phyloP scores from a whole-genome alignment of 2,329 filamentous ascomycete species.

The Zymoseptoria brevis region DNA sequence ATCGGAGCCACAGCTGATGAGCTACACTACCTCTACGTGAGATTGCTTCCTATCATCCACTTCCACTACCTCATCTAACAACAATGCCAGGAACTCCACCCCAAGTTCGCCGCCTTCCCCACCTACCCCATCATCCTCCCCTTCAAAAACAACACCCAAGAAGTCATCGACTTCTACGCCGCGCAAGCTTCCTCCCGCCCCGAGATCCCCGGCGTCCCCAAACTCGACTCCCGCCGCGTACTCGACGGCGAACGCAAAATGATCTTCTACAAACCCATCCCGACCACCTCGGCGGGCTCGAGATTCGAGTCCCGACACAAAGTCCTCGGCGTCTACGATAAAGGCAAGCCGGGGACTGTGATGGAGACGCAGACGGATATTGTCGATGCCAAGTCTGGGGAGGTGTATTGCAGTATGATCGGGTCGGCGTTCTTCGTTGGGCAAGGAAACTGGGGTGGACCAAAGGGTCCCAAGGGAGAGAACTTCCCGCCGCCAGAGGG shows the following conservation, averaged over 20 bases:
- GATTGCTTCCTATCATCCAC: conserved; percentile 18
- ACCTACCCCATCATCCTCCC: conserved; percentile 78
- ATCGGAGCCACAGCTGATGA: conserved; percentile 81
- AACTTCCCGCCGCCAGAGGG: conserved; percentile 71
- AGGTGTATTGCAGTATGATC: conserved; percentile 62
- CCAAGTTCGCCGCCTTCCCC: conserved; percentile 78
- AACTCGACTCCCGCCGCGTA: conserved; percentile 64
- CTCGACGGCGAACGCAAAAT: conserved; percentile 80
- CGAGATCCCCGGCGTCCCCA: conserved; percentile 64
- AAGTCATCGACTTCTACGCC: conserved; percentile 67
- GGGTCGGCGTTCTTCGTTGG: conserved; percentile 72
- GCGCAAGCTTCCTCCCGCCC: conserved; percentile 42
- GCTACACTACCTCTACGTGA: conserved; percentile 84
- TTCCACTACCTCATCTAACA: conserved; percentile 3
- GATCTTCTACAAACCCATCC: conserved; percentile 61
- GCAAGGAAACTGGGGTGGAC: conserved; percentile 78
- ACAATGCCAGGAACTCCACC: conserved; percentile 67
- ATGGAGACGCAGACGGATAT: conserved; percentile 71
- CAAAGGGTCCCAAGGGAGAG: conserved; percentile 71
- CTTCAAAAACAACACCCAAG: conserved; percentile 69
- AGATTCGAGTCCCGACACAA: conserved; percentile 70
- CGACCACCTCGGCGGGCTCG: conserved; percentile 59
- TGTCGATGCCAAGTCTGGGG: conserved; percentile 60
- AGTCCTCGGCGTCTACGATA: conserved; percentile 81
- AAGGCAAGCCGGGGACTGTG: conserved; percentile 68